Evolutionary conservation across 352 stramenopile species (phyloP).

Genomic region (Phytophthora pseudosyringae): DNA sequence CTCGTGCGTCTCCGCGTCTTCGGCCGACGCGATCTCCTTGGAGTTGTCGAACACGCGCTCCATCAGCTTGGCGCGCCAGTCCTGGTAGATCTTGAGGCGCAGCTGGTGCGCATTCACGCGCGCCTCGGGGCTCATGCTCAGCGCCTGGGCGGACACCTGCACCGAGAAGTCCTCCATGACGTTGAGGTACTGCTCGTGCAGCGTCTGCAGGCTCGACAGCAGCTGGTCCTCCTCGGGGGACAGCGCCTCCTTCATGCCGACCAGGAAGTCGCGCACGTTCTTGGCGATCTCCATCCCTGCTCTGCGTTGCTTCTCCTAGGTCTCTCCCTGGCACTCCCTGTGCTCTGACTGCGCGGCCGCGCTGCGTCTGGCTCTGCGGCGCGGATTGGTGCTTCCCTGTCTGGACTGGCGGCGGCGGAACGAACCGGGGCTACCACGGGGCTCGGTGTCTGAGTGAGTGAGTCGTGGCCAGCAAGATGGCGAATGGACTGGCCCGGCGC

Average conservation of each 20-base stretch:
- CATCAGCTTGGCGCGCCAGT: constrained; percentile 81
- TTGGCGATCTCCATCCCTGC: constrained; percentile 79
- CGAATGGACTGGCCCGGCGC: constrained; percentile 45
- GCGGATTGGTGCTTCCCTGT: constrained; percentile 27
- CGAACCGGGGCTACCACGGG: constrained; percentile 16
- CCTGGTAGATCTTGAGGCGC: constrained; percentile 82
- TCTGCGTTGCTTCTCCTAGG: constrained; percentile 9
- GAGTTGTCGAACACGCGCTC: constrained; percentile 69
- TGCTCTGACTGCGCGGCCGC: constrained; percentile 17
- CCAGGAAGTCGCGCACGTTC: constrained; percentile 82
- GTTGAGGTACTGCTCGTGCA: constrained; percentile 72
- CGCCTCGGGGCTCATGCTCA: constrained; percentile 80
- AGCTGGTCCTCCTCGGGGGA: constrained; percentile 76
- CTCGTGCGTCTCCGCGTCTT: constrained; percentile 47
- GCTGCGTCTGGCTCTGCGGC: constrained; percentile 6
- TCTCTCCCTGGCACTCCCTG: constrained; percentile 29
- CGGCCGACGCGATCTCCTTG: constrained; percentile 44
- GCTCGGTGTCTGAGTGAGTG: constrained; percentile 28
- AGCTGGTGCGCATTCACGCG: constrained; percentile 78
- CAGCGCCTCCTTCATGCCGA: constrained; percentile 79
- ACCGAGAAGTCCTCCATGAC: constrained; percentile 75
- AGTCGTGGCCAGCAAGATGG: constrained; percentile 53
- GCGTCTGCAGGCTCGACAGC: constrained; percentile 64
- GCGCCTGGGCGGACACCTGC: constrained; percentile 57
- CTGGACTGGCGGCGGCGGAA: constrained; percentile 27